phyloP scores from a whole-genome alignment of 768 basidiomycete species.

The Aureoboletus auriporus region DNA sequence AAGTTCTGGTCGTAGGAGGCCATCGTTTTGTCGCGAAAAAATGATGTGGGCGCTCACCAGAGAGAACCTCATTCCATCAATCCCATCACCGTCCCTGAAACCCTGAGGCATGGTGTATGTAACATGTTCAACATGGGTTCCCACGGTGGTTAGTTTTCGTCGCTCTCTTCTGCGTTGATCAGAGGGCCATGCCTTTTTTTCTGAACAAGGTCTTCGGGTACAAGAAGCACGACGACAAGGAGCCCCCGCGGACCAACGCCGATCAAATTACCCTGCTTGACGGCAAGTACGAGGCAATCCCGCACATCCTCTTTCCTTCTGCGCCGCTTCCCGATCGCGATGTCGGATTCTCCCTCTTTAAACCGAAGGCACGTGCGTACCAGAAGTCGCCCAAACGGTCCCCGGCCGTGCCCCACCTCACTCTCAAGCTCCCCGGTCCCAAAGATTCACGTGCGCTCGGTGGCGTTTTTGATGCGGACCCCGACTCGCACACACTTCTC shows the following conservation, averaged over 20 bases:
- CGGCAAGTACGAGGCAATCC: conserved; percentile 67
- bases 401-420: conserved; percentile 48
- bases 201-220: conserved; percentile 75
- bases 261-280: conserved; percentile 55
- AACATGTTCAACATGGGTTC: conserved; percentile 4
- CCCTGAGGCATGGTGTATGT: too few species aligned
- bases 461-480: conserved; percentile 58
- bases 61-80: too few species aligned
- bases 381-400: too few species aligned
- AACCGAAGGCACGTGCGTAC: conserved; percentile 38
- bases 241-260: conserved; percentile 29
- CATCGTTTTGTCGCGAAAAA: conserved; percentile 13
- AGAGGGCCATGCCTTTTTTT: conserved; percentile 53
- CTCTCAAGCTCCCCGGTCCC: conserved; percentile 55
- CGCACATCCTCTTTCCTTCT: conserved; percentile 24
- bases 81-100: too few species aligned
- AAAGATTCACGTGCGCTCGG: conserved; percentile 50
- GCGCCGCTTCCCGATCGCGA: conserved; percentile 36
- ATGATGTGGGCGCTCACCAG: not conserved
- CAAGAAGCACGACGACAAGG: conserved; percentile 59
- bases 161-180: not conserved
- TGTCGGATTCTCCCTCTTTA: conserved; percentile 46
- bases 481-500: conserved; percentile 43
- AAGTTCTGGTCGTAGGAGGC: conserved; percentile 39
- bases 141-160: conserved; percentile 6